A percentile compares a stretch with the other conserved stretches of the same genome.
phyloP scores from a whole-genome alignment of 495 filamentous ascomycete genomes.

The Cairneyella variabilis region DNA sequence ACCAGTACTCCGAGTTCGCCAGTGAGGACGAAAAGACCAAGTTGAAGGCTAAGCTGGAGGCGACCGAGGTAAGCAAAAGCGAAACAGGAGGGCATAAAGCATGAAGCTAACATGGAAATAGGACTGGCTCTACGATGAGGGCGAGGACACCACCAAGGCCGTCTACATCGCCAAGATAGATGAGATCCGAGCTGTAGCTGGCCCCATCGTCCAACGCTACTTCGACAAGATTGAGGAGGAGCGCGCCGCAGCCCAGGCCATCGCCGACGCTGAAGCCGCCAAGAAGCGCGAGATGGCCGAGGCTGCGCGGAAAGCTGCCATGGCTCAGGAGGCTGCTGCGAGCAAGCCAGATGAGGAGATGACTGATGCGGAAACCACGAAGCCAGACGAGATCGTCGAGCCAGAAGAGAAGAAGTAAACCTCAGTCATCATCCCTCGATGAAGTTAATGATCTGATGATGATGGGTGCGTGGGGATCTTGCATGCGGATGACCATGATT shows the following conservation, averaged over 20 bases:
- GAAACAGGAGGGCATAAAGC: background rate
- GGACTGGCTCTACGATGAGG: slow-evolving; percentile 99
- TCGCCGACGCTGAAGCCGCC: slow-evolving; percentile 76
- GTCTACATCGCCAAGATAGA: slow-evolving; percentile 92
- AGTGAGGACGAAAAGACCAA: slow-evolving; percentile 90
- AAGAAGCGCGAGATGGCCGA: slow-evolving; percentile 73
- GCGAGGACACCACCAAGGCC: slow-evolving; percentile 91
- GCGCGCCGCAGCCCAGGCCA: slow-evolving; percentile 69
- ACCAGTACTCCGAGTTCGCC: slow-evolving; percentile 81
- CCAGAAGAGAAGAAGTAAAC: slow-evolving; percentile 30
- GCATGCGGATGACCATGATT: no score
- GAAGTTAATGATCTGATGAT: no score
- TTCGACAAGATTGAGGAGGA: slow-evolving; percentile 91
- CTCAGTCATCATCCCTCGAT: no score
- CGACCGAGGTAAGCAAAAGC: slow-evolving; percentile 76
- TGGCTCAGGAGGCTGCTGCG: slow-evolving; percentile 37
- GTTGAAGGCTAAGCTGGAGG: slow-evolving; percentile 72
- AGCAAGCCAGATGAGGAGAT: slow-evolving; percentile 50
- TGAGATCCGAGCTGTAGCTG: slow-evolving; percentile 85
- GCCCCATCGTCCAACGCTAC: slow-evolving; percentile 91
- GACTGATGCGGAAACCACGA: slow-evolving; percentile 49
- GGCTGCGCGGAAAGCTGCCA: slow-evolving; percentile 48
- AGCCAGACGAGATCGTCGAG: slow-evolving; percentile 37
- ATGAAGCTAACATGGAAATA: slow-evolving; percentile 31
- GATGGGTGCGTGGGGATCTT: no score